Evolutionary conservation across 495 filamentous ascomycete species (phyloP).

Genomic region (Sordaria brevicollis): DNA sequence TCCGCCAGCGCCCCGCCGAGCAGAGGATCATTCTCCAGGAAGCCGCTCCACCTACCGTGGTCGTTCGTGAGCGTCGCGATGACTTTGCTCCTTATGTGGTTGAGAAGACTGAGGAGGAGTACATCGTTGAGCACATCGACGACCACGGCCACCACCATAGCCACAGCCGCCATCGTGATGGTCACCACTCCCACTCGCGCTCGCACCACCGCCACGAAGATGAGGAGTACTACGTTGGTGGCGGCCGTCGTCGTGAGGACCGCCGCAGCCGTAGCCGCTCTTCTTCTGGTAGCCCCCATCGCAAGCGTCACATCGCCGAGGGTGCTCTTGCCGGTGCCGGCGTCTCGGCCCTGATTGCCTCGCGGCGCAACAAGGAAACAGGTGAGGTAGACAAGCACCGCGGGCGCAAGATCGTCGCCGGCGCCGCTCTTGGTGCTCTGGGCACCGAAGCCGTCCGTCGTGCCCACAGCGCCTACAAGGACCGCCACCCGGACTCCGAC

Average conservation of each 20-base stretch:
- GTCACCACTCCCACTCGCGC: conserved; percentile 9
- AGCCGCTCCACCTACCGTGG: conserved; percentile 51
- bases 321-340: conserved; percentile 74
- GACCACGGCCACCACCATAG: conserved; percentile 24
- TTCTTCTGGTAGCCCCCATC: conserved; percentile 37
- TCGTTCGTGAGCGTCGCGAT: conserved; percentile 51
- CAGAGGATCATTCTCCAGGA: conserved; percentile 69
- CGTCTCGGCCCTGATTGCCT: conserved; percentile 60
- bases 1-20: conserved; percentile 50
- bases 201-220: conserved; percentile 25
- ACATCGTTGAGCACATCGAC: conserved; percentile 42
- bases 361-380: conserved; percentile 50
- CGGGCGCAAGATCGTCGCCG: conserved; percentile 65
- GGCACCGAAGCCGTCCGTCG: conserved; percentile 71
- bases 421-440: conserved; percentile 70
- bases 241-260: conserved; percentile 28
- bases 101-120: conserved; percentile 43
- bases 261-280: conserved; percentile 20
- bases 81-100: conserved; percentile 32
- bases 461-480: conserved; percentile 60
- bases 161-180: conserved; percentile 42
- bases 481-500: conserved; percentile 43
- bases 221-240: conserved; percentile 34
- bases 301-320: conserved; percentile 73
- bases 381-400: conserved; percentile 49